phyloP scores from a whole-genome alignment of 2,329 filamentous ascomycete genomes.

The Cladosporium velox region DNA sequence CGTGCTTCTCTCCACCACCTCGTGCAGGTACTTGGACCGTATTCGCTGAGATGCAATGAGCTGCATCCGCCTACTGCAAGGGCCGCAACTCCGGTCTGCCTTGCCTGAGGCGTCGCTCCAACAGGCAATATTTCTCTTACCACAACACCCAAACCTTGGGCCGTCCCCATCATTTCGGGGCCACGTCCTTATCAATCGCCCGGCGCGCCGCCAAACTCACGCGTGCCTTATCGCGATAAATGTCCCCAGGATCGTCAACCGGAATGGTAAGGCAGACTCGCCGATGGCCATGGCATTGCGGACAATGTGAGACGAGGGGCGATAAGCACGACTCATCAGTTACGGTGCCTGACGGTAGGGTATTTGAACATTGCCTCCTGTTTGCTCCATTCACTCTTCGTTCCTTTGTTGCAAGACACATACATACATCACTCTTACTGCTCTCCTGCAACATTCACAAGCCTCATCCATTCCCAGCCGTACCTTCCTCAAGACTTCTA shows the following conservation, averaged over 20 bases:
- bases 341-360: background rate
- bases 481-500: constrained; percentile 3
- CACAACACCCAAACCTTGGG: background rate
- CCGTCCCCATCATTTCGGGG: background rate
- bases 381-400: background rate
- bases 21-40: background rate
- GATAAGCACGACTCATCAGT: background rate
- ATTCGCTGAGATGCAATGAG: background rate
- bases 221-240: constrained; percentile 8
- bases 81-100: background rate
- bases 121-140: background rate
- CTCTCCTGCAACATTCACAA: background rate
- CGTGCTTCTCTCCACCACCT: background rate
- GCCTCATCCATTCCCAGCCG: background rate
- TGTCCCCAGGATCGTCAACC: constrained; percentile 8
- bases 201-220: constrained; percentile 11
- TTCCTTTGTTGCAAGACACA: background rate
- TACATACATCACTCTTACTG: background rate
- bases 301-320: background rate
- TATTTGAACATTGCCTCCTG: background rate
- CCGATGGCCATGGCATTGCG: background rate
- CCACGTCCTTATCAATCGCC: constrained; percentile 2
- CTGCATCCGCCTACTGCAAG: constrained; percentile 9
- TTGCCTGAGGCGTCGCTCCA: background rate
- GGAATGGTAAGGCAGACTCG: constrained; percentile 9